Evolutionary conservation across 176 grass and related monocot genomes (phyloP).

Genomic region (Phragmites australis): DNA sequence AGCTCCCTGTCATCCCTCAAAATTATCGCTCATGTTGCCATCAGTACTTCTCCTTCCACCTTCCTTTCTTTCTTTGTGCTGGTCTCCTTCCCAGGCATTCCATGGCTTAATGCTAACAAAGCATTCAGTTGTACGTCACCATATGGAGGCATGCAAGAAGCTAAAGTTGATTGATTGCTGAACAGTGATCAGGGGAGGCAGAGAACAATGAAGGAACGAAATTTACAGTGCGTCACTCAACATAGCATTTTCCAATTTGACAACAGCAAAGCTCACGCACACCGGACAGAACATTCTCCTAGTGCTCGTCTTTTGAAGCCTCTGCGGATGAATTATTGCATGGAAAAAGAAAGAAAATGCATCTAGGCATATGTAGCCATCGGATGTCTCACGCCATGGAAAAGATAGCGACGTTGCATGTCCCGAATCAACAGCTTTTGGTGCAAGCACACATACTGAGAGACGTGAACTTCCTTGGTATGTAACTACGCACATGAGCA

Average conservation of each 20-base stretch:
- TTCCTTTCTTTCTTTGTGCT: background rate
- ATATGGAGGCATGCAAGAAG: no score
- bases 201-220: no score
- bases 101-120: background rate
- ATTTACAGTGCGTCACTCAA: background rate
- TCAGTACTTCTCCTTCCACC: background rate
- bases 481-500: background rate
- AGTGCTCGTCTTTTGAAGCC: constrained; percentile 27
- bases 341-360: background rate
- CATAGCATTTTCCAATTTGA: background rate
- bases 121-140: no score
- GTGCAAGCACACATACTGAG: background rate
- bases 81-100: background rate
- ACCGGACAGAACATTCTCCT: constrained; percentile 35
- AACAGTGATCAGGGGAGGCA: no score
- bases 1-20: background rate
- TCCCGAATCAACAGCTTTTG: background rate
- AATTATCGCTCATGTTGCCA: background rate
- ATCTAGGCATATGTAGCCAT: background rate
- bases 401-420: background rate
- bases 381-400: background rate
- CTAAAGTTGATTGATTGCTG: no score
- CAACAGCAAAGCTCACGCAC: background rate
- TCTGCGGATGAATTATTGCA: constrained; percentile 25
- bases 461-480: background rate